Evolutionary conservation across 2,329 filamentous ascomycete species (phyloP), one percentile per base, ranked within the genome.

Genomic region (Diaporthe sp.): DNA sequence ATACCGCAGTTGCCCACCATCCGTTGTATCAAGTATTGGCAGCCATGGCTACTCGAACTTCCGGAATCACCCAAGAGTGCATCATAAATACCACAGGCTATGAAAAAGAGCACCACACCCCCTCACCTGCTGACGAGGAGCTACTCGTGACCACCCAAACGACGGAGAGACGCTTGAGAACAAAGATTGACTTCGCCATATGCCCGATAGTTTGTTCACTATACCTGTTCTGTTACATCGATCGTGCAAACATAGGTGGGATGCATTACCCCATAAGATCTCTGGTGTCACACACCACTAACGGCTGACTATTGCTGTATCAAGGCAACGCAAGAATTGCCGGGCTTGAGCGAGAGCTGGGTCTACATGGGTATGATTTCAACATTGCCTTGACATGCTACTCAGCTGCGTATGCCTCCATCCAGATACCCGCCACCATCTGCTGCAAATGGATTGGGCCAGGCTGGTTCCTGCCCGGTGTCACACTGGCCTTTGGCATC

Each of bases 151-250:
- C 19, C 17, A 17, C 13, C 25, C 22, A 13, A 28, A n/a, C 28
- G 7, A 37, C n/a, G 31, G 57, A 49, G 19, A 39, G 44, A 51
- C 53, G 62, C 9, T 31, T 74, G 15, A 74, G 42, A 44, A 62
- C n/a, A 75, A 94, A 94, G 82, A 91, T 94, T 62, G 92, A 94
- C 79, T 79, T 90, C 6, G 90, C 87, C 79, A 87, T 93, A 71
- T 85, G 93, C 0, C 92, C 92, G 0, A 92, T 91, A 0, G 90
- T 93, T 0, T 85, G 91, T 0, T 75, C 93, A 2, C 84, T 94
- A 25, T 94, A 94, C 78, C 85, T 94, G 0, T 93, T 94, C 80
- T 93, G 92, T 83, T 94, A 93, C 83, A 93, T 94, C 76, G 92
- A 94, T 80, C 87, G 92, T 44, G 89, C 92, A 17, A 94, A 94